A percentile compares a stretch with the other conserved stretches of the same genome.
These are phyloP conservation scores for Salix suchowensis DNA, from an alignment of 345 rosid species.

Conservation along the genomic window DNA sequence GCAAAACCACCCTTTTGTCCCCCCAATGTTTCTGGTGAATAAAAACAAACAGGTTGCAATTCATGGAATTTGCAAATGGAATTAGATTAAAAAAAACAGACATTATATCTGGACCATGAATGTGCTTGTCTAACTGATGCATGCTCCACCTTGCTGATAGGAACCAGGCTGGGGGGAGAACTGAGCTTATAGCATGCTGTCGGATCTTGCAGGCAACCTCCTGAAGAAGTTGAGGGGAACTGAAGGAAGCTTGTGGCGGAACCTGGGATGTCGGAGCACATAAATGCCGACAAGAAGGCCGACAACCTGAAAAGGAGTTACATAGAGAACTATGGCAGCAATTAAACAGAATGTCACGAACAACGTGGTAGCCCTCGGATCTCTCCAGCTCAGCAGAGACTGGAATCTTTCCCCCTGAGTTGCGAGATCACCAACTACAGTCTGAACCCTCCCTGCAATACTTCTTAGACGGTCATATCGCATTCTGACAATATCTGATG, in stretches of 20 bases:
- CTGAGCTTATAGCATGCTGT: conserved; percentile 23
- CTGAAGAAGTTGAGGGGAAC: conserved; percentile 29
- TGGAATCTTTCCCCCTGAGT: conserved; percentile 32
- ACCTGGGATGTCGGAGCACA: conserved; percentile 25
- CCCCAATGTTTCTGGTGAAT: too few relatives aligned
- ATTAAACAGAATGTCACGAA: conserved; percentile 25
- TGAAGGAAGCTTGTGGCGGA: conserved; percentile 32
- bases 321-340: conserved; percentile 25
- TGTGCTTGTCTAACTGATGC: too few relatives aligned
- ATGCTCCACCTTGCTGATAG: background rate
- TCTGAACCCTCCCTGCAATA: conserved; percentile 30
- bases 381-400: conserved; percentile 31
- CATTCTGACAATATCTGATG: conserved; percentile 24
- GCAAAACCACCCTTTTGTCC: too few relatives aligned
- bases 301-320: conserved; percentile 28
- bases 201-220: conserved; percentile 30
- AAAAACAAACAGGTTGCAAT: too few relatives aligned
- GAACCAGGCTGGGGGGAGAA: background rate
- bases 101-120: too few relatives aligned
- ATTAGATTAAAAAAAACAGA: too few relatives aligned
- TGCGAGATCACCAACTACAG: conserved; percentile 28
- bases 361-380: conserved; percentile 29
- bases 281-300: conserved; percentile 24
- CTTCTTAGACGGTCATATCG: conserved; percentile 29
- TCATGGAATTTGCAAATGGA: too few relatives aligned